phyloP scores from a whole-genome alignment of 2,329 filamentous ascomycete genomes.

The Periconia macrospinosa region DNA sequence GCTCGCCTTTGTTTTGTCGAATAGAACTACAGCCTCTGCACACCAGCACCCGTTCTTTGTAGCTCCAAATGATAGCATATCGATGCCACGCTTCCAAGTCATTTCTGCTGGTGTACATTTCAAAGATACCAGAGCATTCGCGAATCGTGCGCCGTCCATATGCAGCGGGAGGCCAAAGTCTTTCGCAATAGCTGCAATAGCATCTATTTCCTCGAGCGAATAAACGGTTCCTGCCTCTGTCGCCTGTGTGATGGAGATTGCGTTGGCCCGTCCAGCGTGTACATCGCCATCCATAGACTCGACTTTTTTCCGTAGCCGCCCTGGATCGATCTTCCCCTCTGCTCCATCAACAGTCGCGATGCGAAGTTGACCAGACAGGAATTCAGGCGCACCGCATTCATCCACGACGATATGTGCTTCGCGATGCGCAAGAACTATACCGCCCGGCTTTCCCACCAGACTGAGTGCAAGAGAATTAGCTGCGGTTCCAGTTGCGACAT shows the following conservation, averaged over 20 bases:
- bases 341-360: background rate
- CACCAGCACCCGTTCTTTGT: slow-evolving; percentile 3
- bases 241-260: background rate
- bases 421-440: background rate
- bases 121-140: background rate
- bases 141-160: background rate
- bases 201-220: background rate
- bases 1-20: background rate
- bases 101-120: background rate
- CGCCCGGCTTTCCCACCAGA: background rate
- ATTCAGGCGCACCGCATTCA: background rate
- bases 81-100: background rate
- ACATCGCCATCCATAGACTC: background rate
- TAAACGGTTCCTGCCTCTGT: background rate
- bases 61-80: slow-evolving; percentile 1
- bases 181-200: background rate
- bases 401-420: background rate
- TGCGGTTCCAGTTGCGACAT: background rate
- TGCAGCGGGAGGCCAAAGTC: background rate
- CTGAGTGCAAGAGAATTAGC: slow-evolving; percentile 1
- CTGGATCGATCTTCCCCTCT: background rate
- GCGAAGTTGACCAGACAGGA: background rate
- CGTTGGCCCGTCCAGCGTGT: background rate
- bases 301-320: background rate
- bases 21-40: background rate